phyloP scores from a whole-genome alignment of 169 alveolate genomes.

The Plasmodium sp. region DNA sequence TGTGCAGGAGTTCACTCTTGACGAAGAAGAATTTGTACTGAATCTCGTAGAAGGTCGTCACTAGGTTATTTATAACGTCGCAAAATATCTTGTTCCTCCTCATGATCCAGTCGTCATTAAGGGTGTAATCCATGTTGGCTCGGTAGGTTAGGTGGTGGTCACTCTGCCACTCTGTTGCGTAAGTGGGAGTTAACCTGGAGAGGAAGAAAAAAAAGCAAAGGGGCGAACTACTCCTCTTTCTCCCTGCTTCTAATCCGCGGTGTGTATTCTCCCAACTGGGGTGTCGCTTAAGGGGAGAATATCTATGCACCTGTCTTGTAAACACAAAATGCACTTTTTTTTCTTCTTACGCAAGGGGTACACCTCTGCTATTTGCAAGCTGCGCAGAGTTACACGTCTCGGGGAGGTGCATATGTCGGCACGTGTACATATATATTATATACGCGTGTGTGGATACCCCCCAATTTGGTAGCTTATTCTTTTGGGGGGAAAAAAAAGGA shows the following conservation, averaged over 20 bases:
- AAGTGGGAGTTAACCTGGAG: background rate
- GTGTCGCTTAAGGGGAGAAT: background rate
- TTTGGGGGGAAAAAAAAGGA: background rate
- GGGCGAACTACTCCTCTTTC: background rate
- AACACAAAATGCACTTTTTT: background rate
- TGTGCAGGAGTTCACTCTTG: background rate
- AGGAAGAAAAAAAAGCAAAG: background rate
- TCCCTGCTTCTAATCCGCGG: background rate
- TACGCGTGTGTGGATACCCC: background rate
- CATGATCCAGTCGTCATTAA: slow-evolving; percentile 24
- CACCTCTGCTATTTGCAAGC: background rate
- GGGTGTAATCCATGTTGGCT: slow-evolving; percentile 5
- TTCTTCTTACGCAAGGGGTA: background rate
- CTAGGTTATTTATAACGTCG: slow-evolving; percentile 24
- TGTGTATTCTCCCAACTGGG: background rate
- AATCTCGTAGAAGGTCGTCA: slow-evolving; percentile 21
- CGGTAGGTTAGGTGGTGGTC: background rate
- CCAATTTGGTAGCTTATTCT: background rate
- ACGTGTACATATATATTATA: background rate
- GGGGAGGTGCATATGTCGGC: background rate
- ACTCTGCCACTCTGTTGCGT: background rate
- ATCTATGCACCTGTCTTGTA: background rate
- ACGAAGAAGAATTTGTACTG: slow-evolving; percentile 41
- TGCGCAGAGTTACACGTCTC: background rate
- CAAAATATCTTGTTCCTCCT: slow-evolving; percentile 24